These are phyloP conservation scores for Stylosanthes scabra DNA, from an alignment of 331 rosid genomes.

Conservation along the genomic window DNA sequence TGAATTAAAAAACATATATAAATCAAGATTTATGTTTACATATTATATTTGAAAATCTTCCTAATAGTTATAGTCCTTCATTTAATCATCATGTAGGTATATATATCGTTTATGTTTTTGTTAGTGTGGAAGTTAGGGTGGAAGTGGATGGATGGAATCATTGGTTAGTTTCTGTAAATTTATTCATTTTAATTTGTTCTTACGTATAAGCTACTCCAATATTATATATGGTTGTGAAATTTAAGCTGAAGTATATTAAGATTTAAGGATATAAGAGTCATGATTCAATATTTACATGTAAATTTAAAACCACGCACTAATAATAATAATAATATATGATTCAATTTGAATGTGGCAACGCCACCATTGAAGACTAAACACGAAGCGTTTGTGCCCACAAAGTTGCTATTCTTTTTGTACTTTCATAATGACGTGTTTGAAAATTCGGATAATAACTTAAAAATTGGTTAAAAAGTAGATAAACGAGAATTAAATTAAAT, in stretches of 20 bases:
- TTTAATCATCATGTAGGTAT: no score
- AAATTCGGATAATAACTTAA: background rate
- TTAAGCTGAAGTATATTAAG: background rate
- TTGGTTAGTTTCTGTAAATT: background rate
- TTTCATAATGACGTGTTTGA: slow-evolving; percentile 10
- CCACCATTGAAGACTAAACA: background rate
- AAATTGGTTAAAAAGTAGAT: background rate
- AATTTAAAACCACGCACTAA: background rate
- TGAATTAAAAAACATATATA: no score
- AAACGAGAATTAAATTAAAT: no score
- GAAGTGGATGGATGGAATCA: background rate
- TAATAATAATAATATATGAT: background rate
- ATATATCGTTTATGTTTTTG: no score
- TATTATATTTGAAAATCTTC: no score
- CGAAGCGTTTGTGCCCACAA: background rate
- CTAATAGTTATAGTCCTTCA: no score
- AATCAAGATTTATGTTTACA: no score
- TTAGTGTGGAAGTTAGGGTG: background rate
- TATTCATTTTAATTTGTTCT: background rate
- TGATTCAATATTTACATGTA: background rate
- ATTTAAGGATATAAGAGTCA: background rate
- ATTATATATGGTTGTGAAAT: slow-evolving; percentile 4
- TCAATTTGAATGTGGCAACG: background rate
- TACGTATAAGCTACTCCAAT: slow-evolving; percentile 28
- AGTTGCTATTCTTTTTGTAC: background rate